Evolutionary conservation across 306 rosid species (phyloP).

Genomic region (Astragalus glycyphyllos): DNA sequence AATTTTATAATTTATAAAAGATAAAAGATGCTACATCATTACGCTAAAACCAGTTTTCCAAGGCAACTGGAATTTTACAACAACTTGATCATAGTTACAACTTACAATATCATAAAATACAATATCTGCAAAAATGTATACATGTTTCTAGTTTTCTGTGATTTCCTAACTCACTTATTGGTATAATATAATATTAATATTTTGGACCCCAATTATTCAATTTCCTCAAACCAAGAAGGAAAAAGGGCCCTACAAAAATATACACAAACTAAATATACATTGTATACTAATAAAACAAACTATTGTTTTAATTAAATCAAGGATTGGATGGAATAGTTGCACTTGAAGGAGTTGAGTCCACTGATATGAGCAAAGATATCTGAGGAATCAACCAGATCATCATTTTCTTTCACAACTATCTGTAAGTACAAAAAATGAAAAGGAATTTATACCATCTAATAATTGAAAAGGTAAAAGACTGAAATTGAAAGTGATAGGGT

Average conservation of each 20-base stretch:
- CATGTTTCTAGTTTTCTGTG: conserved; percentile 44
- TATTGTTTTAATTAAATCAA: conserved; percentile 63
- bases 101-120: conserved; percentile 35
- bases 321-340: conserved; percentile 88
- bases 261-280: conserved; percentile 41
- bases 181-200: conserved; percentile 46
- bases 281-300: conserved; percentile 33
- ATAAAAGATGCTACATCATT: too few relatives aligned
- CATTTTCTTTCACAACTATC: conserved; percentile 94
- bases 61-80: conserved; percentile 27
- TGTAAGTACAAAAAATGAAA: conserved; percentile 47
- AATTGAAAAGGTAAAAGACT: conserved; percentile 22
- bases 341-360: conserved; percentile 98
- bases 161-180: conserved; percentile 58
- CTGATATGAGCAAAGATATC: conserved; percentile 95
- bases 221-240: conserved; percentile 45
- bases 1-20: too few relatives aligned
- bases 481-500: conserved; percentile 34
- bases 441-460: conserved; percentile 40
- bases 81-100: conserved; percentile 36
- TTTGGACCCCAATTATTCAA: conserved; percentile 64
- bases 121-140: conserved; percentile 60
- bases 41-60: not conserved
- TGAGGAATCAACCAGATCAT: conserved; percentile 93
- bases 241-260: conserved; percentile 68